Conservation (phyloP, 1,284 basidiomycete genomes). For the Cryptococcus sp. region DNA sequence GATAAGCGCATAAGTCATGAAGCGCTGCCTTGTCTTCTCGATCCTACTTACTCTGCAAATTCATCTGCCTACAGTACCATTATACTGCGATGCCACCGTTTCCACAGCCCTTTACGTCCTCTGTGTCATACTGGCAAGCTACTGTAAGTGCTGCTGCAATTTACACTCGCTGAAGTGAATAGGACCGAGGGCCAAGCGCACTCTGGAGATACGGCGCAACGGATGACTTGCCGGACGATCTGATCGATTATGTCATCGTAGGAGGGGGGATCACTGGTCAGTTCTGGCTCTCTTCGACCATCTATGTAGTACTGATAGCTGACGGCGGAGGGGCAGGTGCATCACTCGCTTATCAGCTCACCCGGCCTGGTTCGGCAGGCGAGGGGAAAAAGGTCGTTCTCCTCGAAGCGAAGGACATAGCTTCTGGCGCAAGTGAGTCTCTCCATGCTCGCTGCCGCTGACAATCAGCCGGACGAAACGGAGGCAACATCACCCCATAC, state of each 20-base stretch:
- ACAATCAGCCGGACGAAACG: constrained; percentile 40
- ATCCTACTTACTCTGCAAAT: too few species aligned
- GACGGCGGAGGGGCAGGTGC: constrained; percentile 16
- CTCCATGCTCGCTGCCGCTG: background rate
- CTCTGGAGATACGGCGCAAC: constrained; percentile 28
- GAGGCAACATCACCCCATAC: constrained; percentile 41
- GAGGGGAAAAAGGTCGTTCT: constrained; percentile 32
- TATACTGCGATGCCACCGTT: too few species aligned
- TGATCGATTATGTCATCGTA: constrained; percentile 31
- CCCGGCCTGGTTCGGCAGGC: constrained; percentile 28
- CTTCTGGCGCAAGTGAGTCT: constrained; percentile 37
- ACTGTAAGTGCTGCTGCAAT: constrained; percentile 16
- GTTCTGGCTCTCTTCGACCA: background rate
- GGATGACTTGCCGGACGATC: constrained; percentile 17
- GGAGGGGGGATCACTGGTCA: constrained; percentile 30
- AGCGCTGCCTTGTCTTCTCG: too few species aligned
- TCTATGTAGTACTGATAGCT: background rate
- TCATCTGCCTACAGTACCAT: too few species aligned
- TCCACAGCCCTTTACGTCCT: constrained; percentile 36
- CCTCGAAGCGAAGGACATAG: constrained; percentile 43
- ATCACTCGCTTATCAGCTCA: constrained; percentile 38
- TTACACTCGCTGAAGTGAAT: background rate
- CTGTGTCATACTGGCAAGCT: constrained; percentile 41
- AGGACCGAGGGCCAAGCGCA: constrained; percentile 28
- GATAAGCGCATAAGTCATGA: too few species aligned